Evolutionary conservation across 2,329 filamentous ascomycete species (phyloP), one percentile per base, ranked within the genome.

Genomic region (Rachicladosporium sp.): DNA sequence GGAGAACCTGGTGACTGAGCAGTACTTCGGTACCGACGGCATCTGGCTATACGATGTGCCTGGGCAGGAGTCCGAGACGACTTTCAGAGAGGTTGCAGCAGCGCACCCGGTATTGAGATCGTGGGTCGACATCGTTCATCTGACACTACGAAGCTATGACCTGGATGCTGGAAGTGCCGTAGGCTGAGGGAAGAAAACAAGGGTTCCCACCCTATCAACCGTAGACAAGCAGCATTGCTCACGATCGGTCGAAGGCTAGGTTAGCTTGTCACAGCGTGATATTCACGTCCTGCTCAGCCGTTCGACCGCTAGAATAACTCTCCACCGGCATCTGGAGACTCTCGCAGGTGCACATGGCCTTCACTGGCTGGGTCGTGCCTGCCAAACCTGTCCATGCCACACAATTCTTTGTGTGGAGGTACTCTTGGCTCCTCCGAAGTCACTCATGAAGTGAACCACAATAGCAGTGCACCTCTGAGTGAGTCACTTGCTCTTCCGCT

Each of bases 11-110:
- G 84, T 89, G 58, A 72, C 68, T 1, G 53, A 63, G 12, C 66
- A 74, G n/a, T 86, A 72, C 59, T 84, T 83, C 67, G 72, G 73
- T 3, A 62, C 70, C 8, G 80, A 85, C 53, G 83, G 82, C 1
- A 74, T 78, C 31, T 87, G 81, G 80, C 76, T 63, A 50, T 89
- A 82, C 23, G 53, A 60, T 11, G 62, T 62, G 4, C 53, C 57
- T 4, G 63, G 58, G 5, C 58, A 60, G 34, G 58, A 52, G 10
- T 54, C 54, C 1, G 68, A 70, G 6, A 59, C 72, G 1, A 60
- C 76, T 3, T 79, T 82, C 48, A 58, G 66, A 30, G 71, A 80
- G 53, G 73, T 87, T 34, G 81, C 80, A 1, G 66, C 63, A 31
- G 70, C 74, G 19, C 83, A 88, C 59, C 83, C 83, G 30, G 48